Conservation (phyloP, 2,329 filamentous ascomycete species). For the Dothiorella sarmentorum region DNA sequence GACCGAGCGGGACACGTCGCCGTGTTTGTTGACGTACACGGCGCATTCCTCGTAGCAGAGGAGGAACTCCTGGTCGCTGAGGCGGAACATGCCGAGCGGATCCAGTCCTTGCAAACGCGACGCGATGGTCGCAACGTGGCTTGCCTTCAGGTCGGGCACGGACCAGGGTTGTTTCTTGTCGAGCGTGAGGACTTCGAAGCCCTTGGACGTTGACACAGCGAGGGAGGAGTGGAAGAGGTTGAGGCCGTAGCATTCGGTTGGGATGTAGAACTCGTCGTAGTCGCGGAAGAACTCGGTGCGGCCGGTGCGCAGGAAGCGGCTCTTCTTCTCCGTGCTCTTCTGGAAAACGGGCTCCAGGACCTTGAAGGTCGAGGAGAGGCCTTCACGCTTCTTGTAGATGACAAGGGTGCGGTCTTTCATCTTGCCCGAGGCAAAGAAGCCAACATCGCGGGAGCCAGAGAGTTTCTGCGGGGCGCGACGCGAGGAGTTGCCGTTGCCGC, state of each 20-base stretch:
- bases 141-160: conserved; percentile 78
- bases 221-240: conserved; percentile 96
- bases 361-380: conserved; percentile 87
- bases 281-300: conserved; percentile 95
- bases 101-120: conserved; percentile 76
- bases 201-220: conserved; percentile 84
- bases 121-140: conserved; percentile 80
- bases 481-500: conserved; percentile 61
- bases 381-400: conserved; percentile 96
- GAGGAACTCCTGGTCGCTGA: conserved; percentile 76
- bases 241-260: conserved; percentile 88
- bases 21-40: conserved; percentile 97
- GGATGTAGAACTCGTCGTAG: conserved; percentile 98
- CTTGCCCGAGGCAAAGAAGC: conserved; percentile 90
- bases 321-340: conserved; percentile 81
- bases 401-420: conserved; percentile 97
- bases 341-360: conserved; percentile 94
- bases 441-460: conserved; percentile 81
- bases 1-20: conserved; percentile 87
- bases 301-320: conserved; percentile 65
- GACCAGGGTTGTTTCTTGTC: conserved; percentile 97
- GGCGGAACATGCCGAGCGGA: conserved; percentile 92
- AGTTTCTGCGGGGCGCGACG: conserved; percentile 89
- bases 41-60: conserved; percentile 94
- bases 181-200: conserved; percentile 91